Conservation (phyloP, 2,329 filamentous ascomycete genomes). For the Aspergillaceae sp. region DNA sequence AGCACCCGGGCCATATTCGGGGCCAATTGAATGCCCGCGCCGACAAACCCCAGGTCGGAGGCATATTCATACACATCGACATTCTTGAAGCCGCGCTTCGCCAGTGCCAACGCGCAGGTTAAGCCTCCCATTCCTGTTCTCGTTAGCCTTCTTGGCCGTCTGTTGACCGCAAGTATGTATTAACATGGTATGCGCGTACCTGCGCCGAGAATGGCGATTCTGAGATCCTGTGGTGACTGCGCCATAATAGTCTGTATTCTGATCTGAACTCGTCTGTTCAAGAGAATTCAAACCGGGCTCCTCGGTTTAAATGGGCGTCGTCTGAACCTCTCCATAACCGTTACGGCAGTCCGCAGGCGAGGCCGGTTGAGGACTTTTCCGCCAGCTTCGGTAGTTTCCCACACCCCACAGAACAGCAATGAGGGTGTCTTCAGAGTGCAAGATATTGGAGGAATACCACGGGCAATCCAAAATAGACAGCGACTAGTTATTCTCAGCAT, state of each 20-base stretch:
- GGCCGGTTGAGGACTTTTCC: not conserved
- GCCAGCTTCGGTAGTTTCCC: not conserved
- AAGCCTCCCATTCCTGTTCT: constrained; percentile 65
- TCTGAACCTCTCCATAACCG: not conserved
- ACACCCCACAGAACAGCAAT: not conserved
- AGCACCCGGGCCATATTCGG: constrained; percentile 73
- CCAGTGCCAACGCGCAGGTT: constrained; percentile 60
- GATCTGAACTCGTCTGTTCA: not conserved
- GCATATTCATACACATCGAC: constrained; percentile 67
- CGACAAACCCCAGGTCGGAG: constrained; percentile 66
- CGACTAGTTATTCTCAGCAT: too few species aligned
- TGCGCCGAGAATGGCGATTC: constrained; percentile 40
- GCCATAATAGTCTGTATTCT: constrained; percentile 10
- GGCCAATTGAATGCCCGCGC: constrained; percentile 73
- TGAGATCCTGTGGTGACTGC: constrained; percentile 21
- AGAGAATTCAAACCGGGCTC: too few species aligned
- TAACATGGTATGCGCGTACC: constrained; percentile 26
- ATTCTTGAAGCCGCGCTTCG: constrained; percentile 63
- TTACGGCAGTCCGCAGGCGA: not conserved
- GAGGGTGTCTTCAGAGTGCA: too few species aligned
- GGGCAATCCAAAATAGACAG: too few species aligned
- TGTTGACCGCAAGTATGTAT: not conserved
- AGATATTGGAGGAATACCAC: too few species aligned
- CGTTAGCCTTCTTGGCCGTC: not conserved
- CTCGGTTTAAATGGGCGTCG: not conserved